Evolutionary conservation across 1,139 yeast species (phyloP).

Genomic region (Pneumocystis wakefieldiae): DNA sequence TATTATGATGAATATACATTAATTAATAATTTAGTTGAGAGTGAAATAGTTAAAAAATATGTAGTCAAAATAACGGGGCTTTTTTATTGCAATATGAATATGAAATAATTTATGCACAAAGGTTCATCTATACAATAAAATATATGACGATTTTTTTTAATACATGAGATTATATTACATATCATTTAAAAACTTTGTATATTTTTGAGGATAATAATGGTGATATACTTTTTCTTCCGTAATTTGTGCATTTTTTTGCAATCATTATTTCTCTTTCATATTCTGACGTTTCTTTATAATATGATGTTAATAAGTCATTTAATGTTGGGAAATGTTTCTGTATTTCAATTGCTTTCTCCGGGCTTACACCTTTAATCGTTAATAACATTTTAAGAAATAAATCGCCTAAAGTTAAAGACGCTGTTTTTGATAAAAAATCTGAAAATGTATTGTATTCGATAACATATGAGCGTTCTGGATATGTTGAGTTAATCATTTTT

Average conservation of each 20-base stretch:
- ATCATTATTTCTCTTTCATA: conserved; percentile 25
- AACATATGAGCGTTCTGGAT: conserved; percentile 8
- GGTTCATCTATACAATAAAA: not conserved
- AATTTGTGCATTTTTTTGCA: conserved; percentile 6
- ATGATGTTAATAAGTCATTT: conserved; percentile 31
- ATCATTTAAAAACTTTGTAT: not conserved
- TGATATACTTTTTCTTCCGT: conserved; percentile 10
- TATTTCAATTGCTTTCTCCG: conserved; percentile 70
- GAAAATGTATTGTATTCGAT: conserved; percentile 43
- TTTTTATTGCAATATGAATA: not conserved
- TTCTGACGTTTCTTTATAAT: conserved; percentile 21
- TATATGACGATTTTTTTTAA: not conserved
- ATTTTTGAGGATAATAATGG: conserved; percentile 9
- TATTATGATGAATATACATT: too few species aligned
- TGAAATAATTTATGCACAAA: not conserved
- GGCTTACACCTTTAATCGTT: conserved; percentile 64
- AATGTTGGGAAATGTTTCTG: conserved; percentile 61
- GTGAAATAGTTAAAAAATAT: too few species aligned
- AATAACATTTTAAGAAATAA: conserved; percentile 61
- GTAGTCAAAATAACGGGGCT: too few species aligned
- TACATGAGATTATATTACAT: not conserved
- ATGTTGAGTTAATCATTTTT: conserved; percentile 7
- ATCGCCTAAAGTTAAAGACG: conserved; percentile 59
- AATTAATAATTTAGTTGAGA: too few species aligned
- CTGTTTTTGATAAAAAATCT: conserved; percentile 54